Evolutionary conservation across 495 filamentous ascomycete genomes (phyloP).

Genomic region (Aspergillus ellipticus): DNA sequence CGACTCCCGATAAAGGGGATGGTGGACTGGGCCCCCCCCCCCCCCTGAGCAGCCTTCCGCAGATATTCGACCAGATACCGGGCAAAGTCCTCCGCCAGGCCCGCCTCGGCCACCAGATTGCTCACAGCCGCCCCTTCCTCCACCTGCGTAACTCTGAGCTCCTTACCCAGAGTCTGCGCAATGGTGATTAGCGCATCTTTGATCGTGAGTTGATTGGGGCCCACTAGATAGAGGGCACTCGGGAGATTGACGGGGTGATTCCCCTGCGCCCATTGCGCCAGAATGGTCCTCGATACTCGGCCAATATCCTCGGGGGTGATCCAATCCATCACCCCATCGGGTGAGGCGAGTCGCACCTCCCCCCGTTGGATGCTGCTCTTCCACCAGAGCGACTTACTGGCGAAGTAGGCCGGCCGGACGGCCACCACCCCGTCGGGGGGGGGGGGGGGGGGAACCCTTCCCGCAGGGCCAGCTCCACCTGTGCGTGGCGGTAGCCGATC

Average conservation of each 20-base stretch:
- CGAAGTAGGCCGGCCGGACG: slow-evolving; percentile 23
- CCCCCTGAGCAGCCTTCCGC: background rate
- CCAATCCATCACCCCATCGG: slow-evolving; percentile 20
- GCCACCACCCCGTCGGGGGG: slow-evolving; percentile 22
- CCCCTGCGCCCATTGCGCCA: slow-evolving; percentile 16
- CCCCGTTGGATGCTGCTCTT: slow-evolving; percentile 11
- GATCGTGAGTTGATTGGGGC: slow-evolving; percentile 17
- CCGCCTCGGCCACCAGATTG: slow-evolving; percentile 6
- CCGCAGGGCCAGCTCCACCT: slow-evolving; percentile 26
- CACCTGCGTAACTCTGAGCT: slow-evolving; percentile 18
- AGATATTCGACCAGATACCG: background rate
- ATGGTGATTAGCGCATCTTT: slow-evolving; percentile 14
- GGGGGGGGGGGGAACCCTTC: too few species aligned
- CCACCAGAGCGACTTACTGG: slow-evolving; percentile 22
- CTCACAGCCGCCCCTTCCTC: slow-evolving; percentile 14
- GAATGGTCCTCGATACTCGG: slow-evolving; percentile 21
- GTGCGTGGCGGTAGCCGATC: slow-evolving; percentile 27
- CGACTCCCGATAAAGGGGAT: background rate
- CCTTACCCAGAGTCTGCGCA: slow-evolving; percentile 21
- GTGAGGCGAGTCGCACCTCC: background rate
- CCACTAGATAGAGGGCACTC: slow-evolving; percentile 20
- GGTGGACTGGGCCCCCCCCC: background rate
- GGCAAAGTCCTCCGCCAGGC: slow-evolving; percentile 17
- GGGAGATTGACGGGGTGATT: background rate
- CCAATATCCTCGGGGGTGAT: slow-evolving; percentile 32